Base-by-base conservation (phyloP, 2,329 filamentous ascomycete species). In the Fusarium acutatum region DNA sequence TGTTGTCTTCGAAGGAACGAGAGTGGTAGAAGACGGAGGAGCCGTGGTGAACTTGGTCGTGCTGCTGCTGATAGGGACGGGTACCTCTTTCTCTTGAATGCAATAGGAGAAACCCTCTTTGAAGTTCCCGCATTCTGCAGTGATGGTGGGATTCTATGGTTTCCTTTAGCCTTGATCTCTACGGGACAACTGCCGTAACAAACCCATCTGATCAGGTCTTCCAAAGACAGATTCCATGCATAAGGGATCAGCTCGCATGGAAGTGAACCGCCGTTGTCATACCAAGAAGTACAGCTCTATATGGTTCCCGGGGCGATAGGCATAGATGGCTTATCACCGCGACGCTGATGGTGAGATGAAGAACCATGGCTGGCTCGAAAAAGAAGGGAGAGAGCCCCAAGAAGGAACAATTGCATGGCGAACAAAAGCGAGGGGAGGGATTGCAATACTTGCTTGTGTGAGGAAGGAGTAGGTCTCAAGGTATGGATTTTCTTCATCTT, bases 181-280 rank as follows among this genome's bases (percentile, higher is more conserved):
- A 35, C 11, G 1, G 17, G 7, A 35, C 1, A 17, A n/a, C 6
- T 2, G 5, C 2, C 32, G 3, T 7, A 35, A 52, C 32, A 24
- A 26, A 15, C 17, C n/a, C 13, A 35, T 22, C 18, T 35, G 17
- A 52, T 52, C 12, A 52, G 30, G 6, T 20, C 49, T 52, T 15
- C 32, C 17, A 52, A 20, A 20, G 30, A 34, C 9, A 20, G 6
- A 8, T 26, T 26, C n/a, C 18, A 20, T 15, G 49, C 18, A 8
- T 38, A 28, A 22, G 20, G 50, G 7, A n/a, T 17, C 24, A 53
- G 24, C 34, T 53, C 20, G 14, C 24, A 38, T 7, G 50, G 34
- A 30, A 38, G 4, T 22, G 50, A 38, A 13, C 18, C 34, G 6
- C 38, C 34, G 7, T 53, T 53, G 5, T 7, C 20, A 15, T 53